Evolutionary conservation across 2,329 filamentous ascomycete genomes (phyloP), one percentile per base, ranked within the genome.

Genomic region (Colletotrichum scovillei): DNA sequence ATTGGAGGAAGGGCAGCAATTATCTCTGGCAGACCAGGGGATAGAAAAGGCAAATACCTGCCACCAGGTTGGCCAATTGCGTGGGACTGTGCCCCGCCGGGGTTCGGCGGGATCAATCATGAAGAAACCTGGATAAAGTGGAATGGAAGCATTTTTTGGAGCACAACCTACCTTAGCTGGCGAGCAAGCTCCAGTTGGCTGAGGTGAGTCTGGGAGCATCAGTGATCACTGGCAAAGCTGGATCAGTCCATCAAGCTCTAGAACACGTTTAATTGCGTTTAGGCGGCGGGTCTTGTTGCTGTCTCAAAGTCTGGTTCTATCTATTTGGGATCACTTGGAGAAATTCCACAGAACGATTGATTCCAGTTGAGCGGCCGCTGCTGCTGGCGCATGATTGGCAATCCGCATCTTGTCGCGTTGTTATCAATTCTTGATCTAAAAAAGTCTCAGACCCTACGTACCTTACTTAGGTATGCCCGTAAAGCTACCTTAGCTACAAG

Each of bases 1-100:
- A 56, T 62, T 55, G 67, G 14, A 66, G 32, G 42, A 22, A 56
- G 52, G 52, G 16, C 11, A 53, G 49, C 49, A 30, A 64, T 64
- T 32, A 22, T n/a, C 24, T 56, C 11, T 56, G 63, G 32, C 52
- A 49, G 63, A 16, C 24, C 32, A 6, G 26, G 63, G 32, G 35
- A 14, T 12, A 11, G 35, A 46, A 46, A 46, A 46, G 42, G 42
- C 42, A 46, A 46, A 46, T 46, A n/a, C 42, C 42, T 46, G 42
- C 42, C 42, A 9, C 19, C 42, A 46, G 42, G 42, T 46, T 46
- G 42, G 42, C 42, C 42, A 46, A 46, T 46, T 46, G 19, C 19
- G 42, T 46, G 42, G 42, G 6, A 19, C 1, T 19, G 2, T 4
- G 16, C 42, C 19, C 19, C 16, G 42, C 42, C 7, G 42, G 42